A percentile compares a stretch with the other conserved stretches of the same genome.
These are phyloP conservation scores for Phoenix dactylifera DNA, from an alignment of 176 grass and related monocot species.

Conservation along the genomic window DNA sequence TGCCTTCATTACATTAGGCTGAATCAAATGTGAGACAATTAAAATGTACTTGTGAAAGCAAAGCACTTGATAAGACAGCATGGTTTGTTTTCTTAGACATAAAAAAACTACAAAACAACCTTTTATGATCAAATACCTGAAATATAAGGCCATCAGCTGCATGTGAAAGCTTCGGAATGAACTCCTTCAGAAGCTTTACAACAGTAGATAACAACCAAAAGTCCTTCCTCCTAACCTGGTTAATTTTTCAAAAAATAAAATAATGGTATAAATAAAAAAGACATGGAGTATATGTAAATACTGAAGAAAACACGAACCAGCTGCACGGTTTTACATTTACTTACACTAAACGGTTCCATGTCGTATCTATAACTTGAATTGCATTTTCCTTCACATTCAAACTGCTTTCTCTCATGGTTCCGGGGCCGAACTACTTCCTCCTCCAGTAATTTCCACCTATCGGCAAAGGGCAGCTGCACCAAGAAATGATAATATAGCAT, in stretches of 20 bases:
- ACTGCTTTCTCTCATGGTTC: slow-evolving; percentile 57
- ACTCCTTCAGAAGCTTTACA: slow-evolving; percentile 59
- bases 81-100: too few relatives aligned
- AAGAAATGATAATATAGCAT: slow-evolving; percentile 3
- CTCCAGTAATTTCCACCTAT: slow-evolving; percentile 93
- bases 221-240: slow-evolving; percentile 89
- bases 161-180: slow-evolving; percentile 90
- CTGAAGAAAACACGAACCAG: slow-evolving; percentile 15
- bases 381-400: slow-evolving; percentile 69
- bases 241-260: slow-evolving; percentile 12
- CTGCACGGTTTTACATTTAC: not conserved
- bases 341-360: slow-evolving; percentile 93
- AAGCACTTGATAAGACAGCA: too few relatives aligned
- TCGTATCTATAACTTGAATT: slow-evolving; percentile 90
- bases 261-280: not conserved
- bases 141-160: slow-evolving; percentile 98
- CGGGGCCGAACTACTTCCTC: slow-evolving; percentile 83
- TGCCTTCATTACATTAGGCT: too few relatives aligned
- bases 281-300: not conserved
- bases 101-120: too few relatives aligned
- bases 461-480: slow-evolving; percentile 81
- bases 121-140: slow-evolving; percentile 49
- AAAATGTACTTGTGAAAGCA: too few relatives aligned
- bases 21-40: too few relatives aligned
- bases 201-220: slow-evolving; percentile 95